Base-by-base conservation (phyloP, 1,284 basidiomycete genomes). In the Rhodotorula sp. region DNA sequence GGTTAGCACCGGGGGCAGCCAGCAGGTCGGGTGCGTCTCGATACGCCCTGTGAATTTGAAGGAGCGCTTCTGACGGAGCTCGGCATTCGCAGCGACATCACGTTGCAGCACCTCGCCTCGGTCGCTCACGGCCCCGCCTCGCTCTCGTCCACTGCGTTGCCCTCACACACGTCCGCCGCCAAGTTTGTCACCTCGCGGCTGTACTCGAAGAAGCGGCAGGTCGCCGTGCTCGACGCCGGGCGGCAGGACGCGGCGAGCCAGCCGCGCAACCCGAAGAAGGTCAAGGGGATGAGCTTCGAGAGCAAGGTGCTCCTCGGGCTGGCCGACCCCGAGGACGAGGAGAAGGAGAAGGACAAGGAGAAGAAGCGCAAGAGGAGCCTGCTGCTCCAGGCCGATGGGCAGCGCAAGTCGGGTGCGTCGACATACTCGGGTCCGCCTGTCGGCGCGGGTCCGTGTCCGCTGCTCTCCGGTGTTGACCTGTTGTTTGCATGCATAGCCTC, bases 101-200 rank as follows among this genome's bases (percentile, higher is more conserved):
- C 74, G 9, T 53, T 76, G 0, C 74, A 76, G 21, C 74, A 76
- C 54, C 56, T 76, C 45, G 48, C 72, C 14, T 21, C 63, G 8
- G 12, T 48, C 44, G 53, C 63, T 0, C 45, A 57, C 53, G 61
- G 62, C 14, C 64, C 74, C n/a, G 62, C 66, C 14, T 67, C 74
- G 16, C 72, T 76, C 25, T 62, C 72, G 45, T 71, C 72, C 4
- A 67, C 74, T 7, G 58, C 69, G 19, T 65, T 69, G 7, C 70
- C 74, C 10, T 74, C 74, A 0, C 62, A 67, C 60, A 74, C 70
- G 34, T 72, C 72, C 19, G 74, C 74, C 3, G 66, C 72, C 65
- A 76, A 76, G 53, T 76, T 76, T 69, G 62, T 76, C 65, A 68
- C 67, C 23, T n/a, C 60, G 14, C 72, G 74, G 13, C 63, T 76